Percentiles rank a stretch among this genome's conserved stretches.
These are phyloP conservation scores for Umbelopsis sp. DNA, from an alignment of 192 early-diverging fungal species.

Conservation along the genomic window DNA sequence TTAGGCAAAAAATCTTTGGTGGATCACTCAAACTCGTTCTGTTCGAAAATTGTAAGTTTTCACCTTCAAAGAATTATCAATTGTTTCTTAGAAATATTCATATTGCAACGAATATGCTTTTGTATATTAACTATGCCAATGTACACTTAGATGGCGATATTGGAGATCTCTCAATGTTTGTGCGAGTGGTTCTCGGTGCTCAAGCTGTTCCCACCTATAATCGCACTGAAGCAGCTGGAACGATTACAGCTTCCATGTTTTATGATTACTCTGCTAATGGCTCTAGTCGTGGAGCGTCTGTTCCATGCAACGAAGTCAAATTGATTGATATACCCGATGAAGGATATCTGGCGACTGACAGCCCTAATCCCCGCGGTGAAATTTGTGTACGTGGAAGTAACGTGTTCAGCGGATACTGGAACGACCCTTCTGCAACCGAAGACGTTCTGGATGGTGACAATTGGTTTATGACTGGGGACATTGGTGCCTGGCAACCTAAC, in stretches of 20 bases:
- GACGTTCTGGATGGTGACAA: conserved; percentile 80
- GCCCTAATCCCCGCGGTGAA: conserved; percentile 83
- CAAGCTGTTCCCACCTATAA: conserved; percentile 62
- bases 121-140: background rate
- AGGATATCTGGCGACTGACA: conserved; percentile 70
- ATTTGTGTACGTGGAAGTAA: conserved; percentile 80
- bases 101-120: background rate
- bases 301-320: conserved; percentile 74
- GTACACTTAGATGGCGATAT: background rate
- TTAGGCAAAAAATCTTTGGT: conserved; percentile 45
- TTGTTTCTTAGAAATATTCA: too few species aligned
- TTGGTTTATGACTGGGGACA: conserved; percentile 85
- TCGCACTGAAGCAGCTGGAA: conserved; percentile 37
- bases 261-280: conserved; percentile 50
- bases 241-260: conserved; percentile 42
- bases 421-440: conserved; percentile 67
- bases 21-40: conserved; percentile 39
- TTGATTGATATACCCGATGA: conserved; percentile 78
- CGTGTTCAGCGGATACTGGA: conserved; percentile 85
- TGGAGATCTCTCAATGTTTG: conserved; percentile 35
- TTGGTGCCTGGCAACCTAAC: conserved; percentile 56
- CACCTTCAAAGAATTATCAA: too few species aligned
- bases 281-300: conserved; percentile 62
- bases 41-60: conserved; percentile 32
- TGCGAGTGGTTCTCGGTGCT: conserved; percentile 64